Base-by-base conservation (phyloP, 306 rosid species). In the Casuarina equisetifolia region DNA sequence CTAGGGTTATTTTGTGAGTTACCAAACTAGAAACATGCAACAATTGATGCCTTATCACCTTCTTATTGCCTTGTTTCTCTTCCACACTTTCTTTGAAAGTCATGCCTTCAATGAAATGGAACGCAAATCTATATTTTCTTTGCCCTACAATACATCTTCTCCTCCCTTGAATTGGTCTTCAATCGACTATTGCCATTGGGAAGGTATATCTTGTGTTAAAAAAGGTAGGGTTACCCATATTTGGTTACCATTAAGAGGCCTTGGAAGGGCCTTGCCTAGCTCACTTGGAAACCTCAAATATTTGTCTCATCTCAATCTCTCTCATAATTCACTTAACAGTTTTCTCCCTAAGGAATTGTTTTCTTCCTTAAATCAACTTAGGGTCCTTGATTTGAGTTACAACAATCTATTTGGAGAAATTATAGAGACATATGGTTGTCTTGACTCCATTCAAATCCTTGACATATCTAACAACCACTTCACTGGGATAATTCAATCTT, bases 391-490 rank as follows among this genome's bases (percentile, higher is more conserved):
- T 35, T 61, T 75, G 78, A 75, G 71, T 55, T 75, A 13, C 66
- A 75, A 75, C 59, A 44, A 32, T 75, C 43, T 61, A 4, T 45
- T 7, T 45, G 78, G 32, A 25, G 32, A 25, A 25, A 25, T 7
- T 45, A 70, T 58, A 44, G 69, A 64, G 42, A 38, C 20, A 2
- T 25, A 35, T 48, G 51, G 13, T 0, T 48, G 15, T 10, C 15
- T 13, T 48, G 3, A 3, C 69, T n/a, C 42, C 57, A 15, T 67
- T 15, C 17, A 9, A 42, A 13, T 39, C 0, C 12, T 76, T 36
- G 80, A 67, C 32, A 66, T 76, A 43, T 76, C 80, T 17, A 53
- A 13, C 46, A 76, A 76, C 53, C 66, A n/a, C n/a, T n/a, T n/a
- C n/a, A n/a, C n/a, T n/a, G n/a, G n/a, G n/a, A n/a, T n/a, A n/a